phyloP scores from a whole-genome alignment of 495 filamentous ascomycete genomes.

The Umbilicaria muhlenbergii region DNA sequence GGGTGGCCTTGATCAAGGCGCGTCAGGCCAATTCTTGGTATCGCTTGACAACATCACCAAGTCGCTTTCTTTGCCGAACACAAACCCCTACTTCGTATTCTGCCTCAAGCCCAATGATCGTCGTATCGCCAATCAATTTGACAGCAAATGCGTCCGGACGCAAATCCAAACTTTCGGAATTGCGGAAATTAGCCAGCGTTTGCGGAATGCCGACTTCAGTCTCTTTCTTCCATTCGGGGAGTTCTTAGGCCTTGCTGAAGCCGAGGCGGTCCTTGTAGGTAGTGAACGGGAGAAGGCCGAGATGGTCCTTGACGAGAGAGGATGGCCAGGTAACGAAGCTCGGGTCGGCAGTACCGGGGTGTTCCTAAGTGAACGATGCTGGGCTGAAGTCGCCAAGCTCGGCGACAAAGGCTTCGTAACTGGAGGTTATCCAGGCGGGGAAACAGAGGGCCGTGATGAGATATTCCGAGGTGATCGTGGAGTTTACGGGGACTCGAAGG shows the following conservation, averaged over 20 bases:
- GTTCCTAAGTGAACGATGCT: constrained; percentile 89
- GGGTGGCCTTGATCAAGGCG: constrained; percentile 55
- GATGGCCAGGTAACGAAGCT: constrained; percentile 87
- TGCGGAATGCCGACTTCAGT: constrained; percentile 87
- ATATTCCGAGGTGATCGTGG: constrained; percentile 26
- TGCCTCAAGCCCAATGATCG: constrained; percentile 96
- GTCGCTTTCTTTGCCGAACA: constrained; percentile 60
- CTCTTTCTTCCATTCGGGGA: constrained; percentile 92
- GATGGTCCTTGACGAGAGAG: constrained; percentile 69
- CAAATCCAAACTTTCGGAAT: constrained; percentile 95
- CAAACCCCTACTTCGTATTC: constrained; percentile 92
- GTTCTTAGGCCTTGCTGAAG: constrained; percentile 77
- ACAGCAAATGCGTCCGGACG: constrained; percentile 91
- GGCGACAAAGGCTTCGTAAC: constrained; percentile 43
- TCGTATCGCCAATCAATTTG: constrained; percentile 94
- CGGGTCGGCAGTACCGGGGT: constrained; percentile 82
- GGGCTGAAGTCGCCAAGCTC: constrained; percentile 72
- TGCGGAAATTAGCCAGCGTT: constrained; percentile 85
- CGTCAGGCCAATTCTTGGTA: constrained; percentile 80
- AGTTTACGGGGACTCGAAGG: constrained; percentile 51
- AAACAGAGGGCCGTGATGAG: constrained; percentile 24
- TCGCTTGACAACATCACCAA: constrained; percentile 79
- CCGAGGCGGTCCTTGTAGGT: constrained; percentile 68
- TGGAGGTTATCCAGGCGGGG: constrained; percentile 27
- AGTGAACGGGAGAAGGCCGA: constrained; percentile 90